These are phyloP conservation scores for Artemisia annua DNA, from an alignment of 129 eudicot genomes.

Conservation along the genomic window DNA sequence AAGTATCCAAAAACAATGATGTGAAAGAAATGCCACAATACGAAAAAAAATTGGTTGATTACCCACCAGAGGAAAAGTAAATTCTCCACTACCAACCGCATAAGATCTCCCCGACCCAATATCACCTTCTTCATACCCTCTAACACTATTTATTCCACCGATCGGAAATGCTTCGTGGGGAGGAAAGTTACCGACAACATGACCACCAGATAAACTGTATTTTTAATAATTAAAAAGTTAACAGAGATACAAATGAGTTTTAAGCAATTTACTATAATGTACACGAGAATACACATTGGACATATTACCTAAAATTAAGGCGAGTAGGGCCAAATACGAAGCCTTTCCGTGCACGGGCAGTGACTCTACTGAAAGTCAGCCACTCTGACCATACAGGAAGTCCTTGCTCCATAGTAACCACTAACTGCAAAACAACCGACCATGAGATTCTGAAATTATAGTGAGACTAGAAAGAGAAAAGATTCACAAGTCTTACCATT, in stretches of 20 bases:
- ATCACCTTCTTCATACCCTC: conserved; percentile 99
- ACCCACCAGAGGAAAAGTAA: conserved; percentile 89
- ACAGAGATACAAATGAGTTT: background rate
- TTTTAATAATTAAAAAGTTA: background rate
- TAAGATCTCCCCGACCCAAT: conserved; percentile 96
- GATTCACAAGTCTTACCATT: conserved; percentile 51
- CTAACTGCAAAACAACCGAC: conserved; percentile 55
- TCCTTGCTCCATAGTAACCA: conserved; percentile 95
- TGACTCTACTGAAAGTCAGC: conserved; percentile 79
- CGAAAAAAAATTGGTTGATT: background rate
- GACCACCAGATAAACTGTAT: conserved; percentile 88
- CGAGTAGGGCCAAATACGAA: conserved; percentile 67
- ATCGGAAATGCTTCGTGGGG: conserved; percentile 97
- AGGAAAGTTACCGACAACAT: conserved; percentile 89
- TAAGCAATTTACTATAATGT: background rate
- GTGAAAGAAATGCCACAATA: background rate
- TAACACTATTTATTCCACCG: conserved; percentile 96
- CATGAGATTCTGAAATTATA: conserved; percentile 2
- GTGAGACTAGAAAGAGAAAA: background rate
- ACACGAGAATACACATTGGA: conserved; percentile 3
- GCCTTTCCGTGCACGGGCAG: conserved; percentile 88
- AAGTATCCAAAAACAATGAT: background rate
- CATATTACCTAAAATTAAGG: conserved; percentile 54
- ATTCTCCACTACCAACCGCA: conserved; percentile 90
- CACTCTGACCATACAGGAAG: conserved; percentile 89